Percentiles rank a stretch among this genome's conserved stretches.
phyloP scores from a whole-genome alignment of 2,329 filamentous ascomycete species.

The Elsinoe batatas region DNA sequence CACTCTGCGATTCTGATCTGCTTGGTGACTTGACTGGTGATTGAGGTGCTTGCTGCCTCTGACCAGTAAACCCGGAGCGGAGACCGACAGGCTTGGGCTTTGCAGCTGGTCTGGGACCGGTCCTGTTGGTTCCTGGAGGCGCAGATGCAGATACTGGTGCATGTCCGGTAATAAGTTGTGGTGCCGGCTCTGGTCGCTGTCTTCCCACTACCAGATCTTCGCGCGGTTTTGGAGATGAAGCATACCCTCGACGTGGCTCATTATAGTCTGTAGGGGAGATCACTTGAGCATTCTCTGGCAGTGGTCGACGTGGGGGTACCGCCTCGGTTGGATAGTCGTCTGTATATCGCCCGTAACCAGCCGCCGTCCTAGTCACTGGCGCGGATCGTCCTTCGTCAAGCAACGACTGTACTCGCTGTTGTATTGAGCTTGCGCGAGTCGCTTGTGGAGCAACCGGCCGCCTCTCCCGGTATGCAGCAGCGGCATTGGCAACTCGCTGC shows the following conservation, averaged over 20 bases:
- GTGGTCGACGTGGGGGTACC: not conserved
- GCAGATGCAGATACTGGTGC: constrained; percentile 23
- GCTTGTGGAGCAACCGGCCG: constrained; percentile 53
- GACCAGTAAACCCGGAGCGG: not conserved
- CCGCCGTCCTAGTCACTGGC: constrained; percentile 61
- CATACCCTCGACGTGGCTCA: not conserved
- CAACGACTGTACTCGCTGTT: constrained; percentile 79
- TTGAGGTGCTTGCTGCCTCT: not conserved
- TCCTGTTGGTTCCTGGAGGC: constrained; percentile 21
- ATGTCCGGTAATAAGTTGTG: constrained; percentile 11
- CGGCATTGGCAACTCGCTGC: constrained; percentile 75
- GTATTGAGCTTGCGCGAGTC: constrained; percentile 71
- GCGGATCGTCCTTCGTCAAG: constrained; percentile 62
- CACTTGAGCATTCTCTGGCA: constrained; percentile 3
- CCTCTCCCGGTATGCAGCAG: constrained; percentile 74
- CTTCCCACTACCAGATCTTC: not conserved
- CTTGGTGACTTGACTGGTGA: constrained; percentile 5
- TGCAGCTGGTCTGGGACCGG: constrained; percentile 11
- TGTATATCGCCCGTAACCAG: constrained; percentile 84
- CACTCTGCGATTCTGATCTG: constrained; percentile 27
- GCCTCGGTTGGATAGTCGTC: constrained; percentile 31
- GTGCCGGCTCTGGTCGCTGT: not conserved
- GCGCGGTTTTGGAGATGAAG: not conserved
- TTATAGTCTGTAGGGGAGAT: constrained; percentile 9
- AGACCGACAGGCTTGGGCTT: constrained; percentile 14